Conservation (phyloP, 2,329 filamentous ascomycete genomes). For the Penicillium capsulatum region DNA sequence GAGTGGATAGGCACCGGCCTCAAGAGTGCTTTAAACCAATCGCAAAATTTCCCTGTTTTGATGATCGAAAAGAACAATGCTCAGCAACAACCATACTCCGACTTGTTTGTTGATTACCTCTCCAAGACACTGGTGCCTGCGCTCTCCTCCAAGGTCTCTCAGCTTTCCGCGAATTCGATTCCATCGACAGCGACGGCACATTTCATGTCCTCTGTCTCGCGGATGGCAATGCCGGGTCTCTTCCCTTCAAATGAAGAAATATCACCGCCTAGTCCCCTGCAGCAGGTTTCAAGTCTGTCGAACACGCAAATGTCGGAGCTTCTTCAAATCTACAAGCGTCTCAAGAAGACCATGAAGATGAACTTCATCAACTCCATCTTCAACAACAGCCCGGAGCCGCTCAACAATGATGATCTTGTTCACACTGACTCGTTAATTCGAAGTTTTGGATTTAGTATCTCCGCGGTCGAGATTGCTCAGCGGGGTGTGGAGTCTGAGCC, state of each 20-base stretch:
- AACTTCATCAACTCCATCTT: conserved; percentile 51
- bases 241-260: conserved; percentile 37
- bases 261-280: conserved; percentile 29
- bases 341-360: conserved; percentile 52
- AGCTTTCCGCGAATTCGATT: conserved; percentile 28
- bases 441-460: conserved; percentile 75
- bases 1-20: conserved; percentile 64
- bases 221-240: conserved; percentile 38
- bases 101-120: conserved; percentile 51
- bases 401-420: conserved; percentile 46
- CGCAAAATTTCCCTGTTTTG: conserved; percentile 46
- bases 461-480: conserved; percentile 85
- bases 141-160: conserved; percentile 42
- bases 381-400: conserved; percentile 39
- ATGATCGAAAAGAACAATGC: conserved; percentile 33
- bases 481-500: conserved; percentile 72
- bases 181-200: conserved; percentile 23
- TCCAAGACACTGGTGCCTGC: conserved; percentile 49
- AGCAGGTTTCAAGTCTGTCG: conserved; percentile 26
- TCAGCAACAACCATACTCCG: conserved; percentile 40
- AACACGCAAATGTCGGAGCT: conserved; percentile 47
- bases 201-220: conserved; percentile 25
- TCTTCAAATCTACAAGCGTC: conserved; percentile 52
- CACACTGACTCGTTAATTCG: conserved; percentile 43
- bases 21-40: conserved; percentile 44